Conservation (phyloP, 768 basidiomycete species). For the Xerocomellus chrysenteron region DNA sequence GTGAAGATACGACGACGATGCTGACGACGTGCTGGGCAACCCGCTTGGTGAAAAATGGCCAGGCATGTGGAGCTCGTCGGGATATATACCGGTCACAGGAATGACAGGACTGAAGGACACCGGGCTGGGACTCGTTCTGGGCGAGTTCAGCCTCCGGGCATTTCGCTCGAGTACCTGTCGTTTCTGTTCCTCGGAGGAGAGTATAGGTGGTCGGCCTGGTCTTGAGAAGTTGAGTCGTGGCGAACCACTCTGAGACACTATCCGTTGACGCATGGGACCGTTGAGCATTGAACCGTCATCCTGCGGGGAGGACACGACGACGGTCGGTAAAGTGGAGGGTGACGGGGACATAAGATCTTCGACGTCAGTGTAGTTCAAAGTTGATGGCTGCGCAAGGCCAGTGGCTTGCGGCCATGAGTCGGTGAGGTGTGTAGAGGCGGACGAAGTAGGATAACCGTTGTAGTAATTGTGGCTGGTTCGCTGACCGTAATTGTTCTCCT, state of each 20-base stretch:
- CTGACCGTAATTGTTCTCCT: conserved; percentile 40
- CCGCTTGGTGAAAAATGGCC: not conserved
- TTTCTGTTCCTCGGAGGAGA: conserved; percentile 40
- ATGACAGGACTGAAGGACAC: conserved; percentile 15
- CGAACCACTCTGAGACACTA: conserved; percentile 30
- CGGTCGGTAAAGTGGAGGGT: conserved; percentile 43
- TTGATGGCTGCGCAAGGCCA: conserved; percentile 4
- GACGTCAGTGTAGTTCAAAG: conserved; percentile 3
- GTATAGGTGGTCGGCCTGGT: conserved; percentile 49
- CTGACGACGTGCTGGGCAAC: not conserved
- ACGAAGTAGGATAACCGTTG: conserved; percentile 1
- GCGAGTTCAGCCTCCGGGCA: conserved; percentile 38
- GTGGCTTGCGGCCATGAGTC: conserved; percentile 20
- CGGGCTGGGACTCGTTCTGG: conserved; percentile 17
- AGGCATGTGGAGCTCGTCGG: not conserved
- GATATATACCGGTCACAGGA: conserved; percentile 23
- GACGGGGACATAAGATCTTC: conserved; percentile 17
- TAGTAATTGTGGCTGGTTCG: conserved; percentile 3
- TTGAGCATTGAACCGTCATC: conserved; percentile 25
- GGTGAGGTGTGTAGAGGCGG: not conserved
- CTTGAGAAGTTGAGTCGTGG: conserved; percentile 62
- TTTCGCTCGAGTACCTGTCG: conserved; percentile 59
- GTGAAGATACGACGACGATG: conserved; percentile 17
- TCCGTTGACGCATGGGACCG: conserved; percentile 38
- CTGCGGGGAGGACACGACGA: conserved; percentile 52